Base-by-base conservation (phyloP, 2,329 filamentous ascomycete species). In the Cladosporium sp. region DNA sequence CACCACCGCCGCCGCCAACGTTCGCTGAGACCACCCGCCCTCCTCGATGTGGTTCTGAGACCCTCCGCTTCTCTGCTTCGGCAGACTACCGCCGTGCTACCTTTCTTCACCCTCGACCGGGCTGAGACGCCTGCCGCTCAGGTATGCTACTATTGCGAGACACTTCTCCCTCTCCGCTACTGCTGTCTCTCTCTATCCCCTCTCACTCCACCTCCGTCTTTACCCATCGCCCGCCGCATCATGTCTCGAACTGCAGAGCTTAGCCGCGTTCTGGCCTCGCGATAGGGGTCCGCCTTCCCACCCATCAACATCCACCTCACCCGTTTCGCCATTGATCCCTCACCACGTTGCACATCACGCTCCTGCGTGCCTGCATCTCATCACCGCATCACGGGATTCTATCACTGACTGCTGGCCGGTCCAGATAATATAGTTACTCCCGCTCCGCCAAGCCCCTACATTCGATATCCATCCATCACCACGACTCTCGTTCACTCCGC, bases 331-430 rank as follows among this genome's bases (percentile, higher is more conserved):
- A 64, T 64, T 59, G 46, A 62, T 58, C 40, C 65, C 63, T 66
- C 52, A 64, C 66, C 66, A 63, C 66, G 60, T 49, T 55, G 29
- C 23, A 26, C 64, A 58, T 55, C 31, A 62, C 40, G 49, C 64
- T 66, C 62, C 67, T 66, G 29, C 49, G 62, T 67, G 31, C 40
- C 65, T 65, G 65, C 57, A 49, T 58, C 50, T 65, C 65, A 65
- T 64, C 69, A 68, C 69, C 58, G 65, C 65, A 63, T 21, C 37
- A n/a, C 44, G 46, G 37, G 23, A 62, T 46, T 18, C 14, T 29
- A 62, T 55, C 50, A 72, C 73, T 74, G 73, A 74, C 72, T 73
- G 71, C 72, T 72, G 71, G 71, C 69, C 71, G 69, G 71, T 67
- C 69, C 71, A 74, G 71, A 73, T 69, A 65, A 69, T 69, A 71